Conservation (phyloP, 345 rosid species). For the Nasturtium officinale region DNA sequence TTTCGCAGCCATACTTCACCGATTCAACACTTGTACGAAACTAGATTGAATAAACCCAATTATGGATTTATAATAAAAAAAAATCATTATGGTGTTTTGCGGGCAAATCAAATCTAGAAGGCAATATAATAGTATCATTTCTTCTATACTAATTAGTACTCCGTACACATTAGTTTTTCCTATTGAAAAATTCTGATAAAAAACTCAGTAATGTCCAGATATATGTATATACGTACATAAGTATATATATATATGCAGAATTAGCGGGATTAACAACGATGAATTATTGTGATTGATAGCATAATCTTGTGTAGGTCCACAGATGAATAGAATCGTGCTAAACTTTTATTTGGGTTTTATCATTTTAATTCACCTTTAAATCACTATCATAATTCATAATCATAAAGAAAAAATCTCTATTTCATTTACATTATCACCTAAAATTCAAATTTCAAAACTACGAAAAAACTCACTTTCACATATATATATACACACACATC, state of each 20-base stretch:
- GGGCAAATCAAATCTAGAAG: background rate
- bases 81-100: background rate
- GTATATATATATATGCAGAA: background rate
- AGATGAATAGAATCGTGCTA: constrained; percentile 33
- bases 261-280: constrained; percentile 29
- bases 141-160: background rate
- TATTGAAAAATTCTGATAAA: background rate
- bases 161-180: background rate
- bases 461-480: constrained; percentile 17
- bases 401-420: constrained; percentile 5
- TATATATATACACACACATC: constrained; percentile 24
- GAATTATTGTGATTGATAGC: constrained; percentile 31
- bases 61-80: background rate
- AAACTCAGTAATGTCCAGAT: background rate
- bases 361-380: constrained; percentile 31
- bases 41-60: background rate
- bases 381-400: constrained; percentile 36
- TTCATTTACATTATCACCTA: constrained; percentile 33
- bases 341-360: constrained; percentile 23
- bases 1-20: constrained; percentile 19
- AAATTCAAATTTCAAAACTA: constrained; percentile 9
- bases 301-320: constrained; percentile 38
- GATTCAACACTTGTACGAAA: constrained; percentile 12
- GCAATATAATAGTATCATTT: background rate
- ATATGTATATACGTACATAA: background rate